Conservation (phyloP, 306 rosid species). For the Castanospermum australe region DNA sequence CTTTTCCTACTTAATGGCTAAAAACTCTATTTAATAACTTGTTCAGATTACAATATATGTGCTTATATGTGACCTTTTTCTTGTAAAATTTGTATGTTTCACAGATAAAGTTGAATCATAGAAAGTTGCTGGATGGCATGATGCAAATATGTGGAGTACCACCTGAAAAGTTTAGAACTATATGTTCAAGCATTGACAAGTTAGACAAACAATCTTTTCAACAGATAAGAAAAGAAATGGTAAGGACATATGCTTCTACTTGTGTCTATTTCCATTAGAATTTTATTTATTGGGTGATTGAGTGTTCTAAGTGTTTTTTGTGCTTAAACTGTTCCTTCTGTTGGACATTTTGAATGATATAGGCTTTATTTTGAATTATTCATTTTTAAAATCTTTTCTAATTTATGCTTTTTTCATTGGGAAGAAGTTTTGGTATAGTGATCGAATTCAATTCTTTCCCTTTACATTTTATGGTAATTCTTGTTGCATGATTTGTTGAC, state of each 20-base stretch:
- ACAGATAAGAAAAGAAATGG: slow-evolving; percentile 88
- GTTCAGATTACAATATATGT: background rate
- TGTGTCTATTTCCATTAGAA: slow-evolving; percentile 10
- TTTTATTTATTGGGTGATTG: background rate
- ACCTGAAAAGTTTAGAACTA: slow-evolving; percentile 87
- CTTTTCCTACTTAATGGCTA: background rate
- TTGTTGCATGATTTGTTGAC: slow-evolving; percentile 1
- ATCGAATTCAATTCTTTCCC: background rate
- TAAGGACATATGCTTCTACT: slow-evolving; percentile 34
- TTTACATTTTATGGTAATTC: background rate
- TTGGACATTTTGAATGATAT: background rate
- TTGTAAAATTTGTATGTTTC: background rate
- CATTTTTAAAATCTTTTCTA: background rate
- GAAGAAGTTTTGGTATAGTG: background rate
- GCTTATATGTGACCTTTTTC: background rate
- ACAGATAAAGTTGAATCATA: slow-evolving; percentile 90
- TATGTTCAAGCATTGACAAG: slow-evolving; percentile 94
- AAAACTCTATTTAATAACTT: background rate
- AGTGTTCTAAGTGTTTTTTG: background rate
- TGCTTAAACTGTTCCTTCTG: background rate
- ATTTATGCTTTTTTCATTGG: slow-evolving; percentile 11
- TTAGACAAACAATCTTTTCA: slow-evolving; percentile 88
- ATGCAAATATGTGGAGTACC: slow-evolving; percentile 94
- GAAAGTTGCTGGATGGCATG: slow-evolving; percentile 91
- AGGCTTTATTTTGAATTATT: background rate